Evolutionary conservation across 345 rosid genomes (phyloP).

Genomic region (Ceriops zippeliana): DNA sequence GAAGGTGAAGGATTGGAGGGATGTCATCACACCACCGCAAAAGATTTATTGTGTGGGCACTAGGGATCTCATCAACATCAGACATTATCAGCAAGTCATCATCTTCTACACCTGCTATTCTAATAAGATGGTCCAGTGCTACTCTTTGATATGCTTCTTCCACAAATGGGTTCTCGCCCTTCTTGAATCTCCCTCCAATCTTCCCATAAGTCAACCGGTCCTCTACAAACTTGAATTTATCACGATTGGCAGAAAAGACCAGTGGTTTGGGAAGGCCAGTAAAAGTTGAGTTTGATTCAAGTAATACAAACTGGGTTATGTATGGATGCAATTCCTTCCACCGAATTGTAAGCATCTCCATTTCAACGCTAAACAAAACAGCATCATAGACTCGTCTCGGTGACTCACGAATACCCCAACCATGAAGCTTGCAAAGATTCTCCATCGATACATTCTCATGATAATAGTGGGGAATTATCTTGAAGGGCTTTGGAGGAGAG

Average conservation of each 20-base stretch:
- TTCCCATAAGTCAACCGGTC: constrained; percentile 76
- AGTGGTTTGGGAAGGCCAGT: constrained; percentile 66
- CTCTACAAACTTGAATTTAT: constrained; percentile 58
- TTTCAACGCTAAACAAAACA: constrained; percentile 75
- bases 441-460: constrained; percentile 67
- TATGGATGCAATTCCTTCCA: constrained; percentile 90
- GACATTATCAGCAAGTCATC: constrained; percentile 95
- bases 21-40: constrained; percentile 86
- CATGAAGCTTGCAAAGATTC: constrained; percentile 73
- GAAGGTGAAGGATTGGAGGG: constrained; percentile 83
- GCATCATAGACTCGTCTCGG: constrained; percentile 90
- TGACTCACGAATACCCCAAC: constrained; percentile 77
- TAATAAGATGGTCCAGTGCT: constrained; percentile 74
- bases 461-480: constrained; percentile 66
- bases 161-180: constrained; percentile 83
- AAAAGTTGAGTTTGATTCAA: constrained; percentile 90
- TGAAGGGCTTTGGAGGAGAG: constrained; percentile 59
- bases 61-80: constrained; percentile 94
- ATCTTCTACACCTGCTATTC: constrained; percentile 80
- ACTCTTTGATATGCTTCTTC: constrained; percentile 95
- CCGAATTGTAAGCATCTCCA: constrained; percentile 71
- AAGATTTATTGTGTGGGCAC: constrained; percentile 83
- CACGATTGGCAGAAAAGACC: constrained; percentile 52
- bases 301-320: constrained; percentile 73
- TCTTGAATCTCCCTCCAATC: constrained; percentile 75